These are phyloP conservation scores for Coniochaeta sp. DNA, from an alignment of 2,329 filamentous ascomycete species.

Conservation along the genomic window DNA sequence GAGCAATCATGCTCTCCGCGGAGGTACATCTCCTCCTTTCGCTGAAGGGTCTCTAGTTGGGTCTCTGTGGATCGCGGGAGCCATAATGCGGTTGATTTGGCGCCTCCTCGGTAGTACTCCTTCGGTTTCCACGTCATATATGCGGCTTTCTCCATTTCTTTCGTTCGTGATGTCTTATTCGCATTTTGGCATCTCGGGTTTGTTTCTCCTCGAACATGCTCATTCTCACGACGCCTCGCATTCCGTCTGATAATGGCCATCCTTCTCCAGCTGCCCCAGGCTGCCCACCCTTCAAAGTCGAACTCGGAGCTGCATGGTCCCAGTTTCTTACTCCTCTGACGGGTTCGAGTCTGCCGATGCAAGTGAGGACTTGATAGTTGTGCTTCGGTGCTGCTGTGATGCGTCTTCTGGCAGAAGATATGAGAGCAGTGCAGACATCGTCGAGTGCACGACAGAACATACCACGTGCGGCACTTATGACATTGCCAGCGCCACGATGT, in stretches of 20 bases:
- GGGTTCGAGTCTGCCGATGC: conserved; percentile 2
- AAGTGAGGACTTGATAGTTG: conserved; percentile 4
- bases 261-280: conserved; percentile 21
- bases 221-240: not conserved
- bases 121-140: conserved; percentile 5
- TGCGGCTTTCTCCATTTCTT: not conserved
- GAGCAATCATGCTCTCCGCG: conserved; percentile 14
- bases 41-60: not conserved
- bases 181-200: not conserved
- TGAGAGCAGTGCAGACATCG: conserved; percentile 31
- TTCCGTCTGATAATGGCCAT: conserved; percentile 1
- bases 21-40: conserved; percentile 11
- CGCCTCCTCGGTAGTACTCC: not conserved
- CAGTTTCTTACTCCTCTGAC: conserved; percentile 1
- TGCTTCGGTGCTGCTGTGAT: conserved; percentile 5
- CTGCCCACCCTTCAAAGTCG: conserved; percentile 24
- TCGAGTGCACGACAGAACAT: conserved; percentile 23
- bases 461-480: conserved; percentile 18
- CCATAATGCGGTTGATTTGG: not conserved
- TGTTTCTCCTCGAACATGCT: not conserved
- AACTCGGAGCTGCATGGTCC: conserved; percentile 19
- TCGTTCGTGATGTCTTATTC: not conserved
- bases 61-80: not conserved
- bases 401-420: conserved; percentile 18
- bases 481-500: conserved; percentile 25